Base-by-base conservation (phyloP, 805 yeast genomes). In the Dipodascopsis uninucleata region DNA sequence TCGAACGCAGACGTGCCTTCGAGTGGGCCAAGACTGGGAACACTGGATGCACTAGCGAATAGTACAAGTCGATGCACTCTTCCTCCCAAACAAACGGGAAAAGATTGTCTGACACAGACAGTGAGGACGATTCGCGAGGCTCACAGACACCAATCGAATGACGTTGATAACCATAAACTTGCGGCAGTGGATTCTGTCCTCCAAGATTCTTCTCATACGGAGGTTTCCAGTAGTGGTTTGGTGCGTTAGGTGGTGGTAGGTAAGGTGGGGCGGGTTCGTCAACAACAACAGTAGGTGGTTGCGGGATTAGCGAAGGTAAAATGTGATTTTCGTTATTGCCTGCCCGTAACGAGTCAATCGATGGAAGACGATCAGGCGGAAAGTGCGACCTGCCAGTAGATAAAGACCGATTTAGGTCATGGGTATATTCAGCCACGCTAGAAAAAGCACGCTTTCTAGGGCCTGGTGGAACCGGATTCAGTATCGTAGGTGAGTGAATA, bases 1-100 rank as follows among this genome's bases (percentile, higher is more conserved):
- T 51, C 5, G 55, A 49, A 33, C 61, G 53, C 23, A 66, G 59
- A 41, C 58, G 61, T 12, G 59, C 55, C 21, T 61, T 56, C 22
- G 61, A 55, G 24, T 66, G 64, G 4, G 69, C 68, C 31, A 69
- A 58, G 18, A 69, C 43, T 6, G 73, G 72, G 42, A 68, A 55
- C 20, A 61, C 53, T 7, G 69, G 67, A 50, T 69, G 72, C 39
- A 66, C 57, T 28, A 56, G 53, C 42, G 60, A 57, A 54, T 67
- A 69, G 48, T 69, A 69, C 28, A 50, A 49, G 47, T 63, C 69
- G 31, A 68, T 57, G 20, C 55, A 59, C 17, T 56, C 54, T 18
- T 65, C 67, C 36, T 52, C 53, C 57, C 57, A 53, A 3, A 39
- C 12, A 18, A 48, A 43, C 28, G 46, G 39, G 20, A 42, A 20